Conservation (phyloP, 2,329 filamentous ascomycete species). For the Colletotrichum sojae region DNA sequence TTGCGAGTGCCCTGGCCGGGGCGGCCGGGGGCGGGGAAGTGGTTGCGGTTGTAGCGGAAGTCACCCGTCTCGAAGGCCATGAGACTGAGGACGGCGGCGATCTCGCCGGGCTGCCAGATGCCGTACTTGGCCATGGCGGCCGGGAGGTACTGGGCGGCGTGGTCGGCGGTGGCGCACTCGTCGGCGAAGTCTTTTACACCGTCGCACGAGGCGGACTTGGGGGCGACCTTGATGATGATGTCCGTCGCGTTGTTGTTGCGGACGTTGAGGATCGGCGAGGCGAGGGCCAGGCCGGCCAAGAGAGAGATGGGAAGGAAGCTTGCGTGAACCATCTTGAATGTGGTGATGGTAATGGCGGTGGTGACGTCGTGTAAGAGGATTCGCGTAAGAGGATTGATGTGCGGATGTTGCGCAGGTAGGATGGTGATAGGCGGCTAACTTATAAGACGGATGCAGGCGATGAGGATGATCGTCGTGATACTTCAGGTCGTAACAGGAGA, state of each 20-base stretch:
- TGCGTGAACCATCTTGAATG: conserved; percentile 48
- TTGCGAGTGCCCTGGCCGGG: conserved; percentile 80
- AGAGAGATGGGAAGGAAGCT: conserved; percentile 45
- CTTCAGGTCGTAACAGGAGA: background rate
- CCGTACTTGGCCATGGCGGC: conserved; percentile 70
- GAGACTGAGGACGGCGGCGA: conserved; percentile 79
- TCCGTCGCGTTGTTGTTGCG: conserved; percentile 47
- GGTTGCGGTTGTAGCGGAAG: conserved; percentile 81
- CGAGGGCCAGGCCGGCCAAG: conserved; percentile 46
- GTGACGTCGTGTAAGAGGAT: conserved; percentile 36
- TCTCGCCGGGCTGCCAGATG: conserved; percentile 68
- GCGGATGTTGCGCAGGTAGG: conserved; percentile 2
- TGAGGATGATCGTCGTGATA: conserved; percentile 19
- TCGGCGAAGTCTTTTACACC: conserved; percentile 56
- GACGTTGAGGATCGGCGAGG: conserved; percentile 41
- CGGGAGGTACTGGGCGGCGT: conserved; percentile 71
- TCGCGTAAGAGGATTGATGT: background rate
- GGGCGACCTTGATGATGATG: conserved; percentile 69
- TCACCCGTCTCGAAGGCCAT: conserved; percentile 80
- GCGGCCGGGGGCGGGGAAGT: conserved; percentile 57
- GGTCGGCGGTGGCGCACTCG: conserved; percentile 77
- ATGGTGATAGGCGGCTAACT: background rate
- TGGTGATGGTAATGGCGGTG: background rate
- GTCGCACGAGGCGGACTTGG: conserved; percentile 67
- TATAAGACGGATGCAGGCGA: background rate